Evolutionary conservation across 345 rosid species (phyloP).

Genomic region (Eucalyptus tenuipes): DNA sequence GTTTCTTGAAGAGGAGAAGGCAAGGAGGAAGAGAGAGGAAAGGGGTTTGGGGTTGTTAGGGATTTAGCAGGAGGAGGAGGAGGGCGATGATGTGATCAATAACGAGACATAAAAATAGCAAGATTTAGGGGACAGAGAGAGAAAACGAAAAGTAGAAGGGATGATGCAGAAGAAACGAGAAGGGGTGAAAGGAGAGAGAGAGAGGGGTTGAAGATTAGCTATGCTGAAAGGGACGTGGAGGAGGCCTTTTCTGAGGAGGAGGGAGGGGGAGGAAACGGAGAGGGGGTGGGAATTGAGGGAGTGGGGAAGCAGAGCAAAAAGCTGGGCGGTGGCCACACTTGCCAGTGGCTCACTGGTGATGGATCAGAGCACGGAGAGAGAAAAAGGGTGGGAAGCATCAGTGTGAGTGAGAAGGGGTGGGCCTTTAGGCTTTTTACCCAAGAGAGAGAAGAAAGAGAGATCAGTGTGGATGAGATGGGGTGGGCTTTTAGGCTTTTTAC

Average conservation of each 20-base stretch:
- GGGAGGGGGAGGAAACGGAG: background rate
- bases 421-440: background rate
- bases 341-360: background rate
- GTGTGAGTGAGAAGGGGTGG: background rate
- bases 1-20: background rate
- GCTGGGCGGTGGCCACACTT: background rate
- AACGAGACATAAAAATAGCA: background rate
- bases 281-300: no score
- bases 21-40: background rate
- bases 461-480: background rate
- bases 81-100: background rate
- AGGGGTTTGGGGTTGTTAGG: background rate
- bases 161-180: background rate
- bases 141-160: background rate
- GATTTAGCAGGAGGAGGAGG: background rate
- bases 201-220: background rate
- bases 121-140: background rate
- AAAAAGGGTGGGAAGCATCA: background rate
- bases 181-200: background rate
- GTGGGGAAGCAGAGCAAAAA: background rate
- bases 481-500: background rate
- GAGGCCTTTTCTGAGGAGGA: background rate
- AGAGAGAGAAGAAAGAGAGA: background rate
- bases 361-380: background rate
- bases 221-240: background rate